Base-by-base conservation (phyloP, 352 stramenopile species). In the Aphanomyces euteiches region DNA sequence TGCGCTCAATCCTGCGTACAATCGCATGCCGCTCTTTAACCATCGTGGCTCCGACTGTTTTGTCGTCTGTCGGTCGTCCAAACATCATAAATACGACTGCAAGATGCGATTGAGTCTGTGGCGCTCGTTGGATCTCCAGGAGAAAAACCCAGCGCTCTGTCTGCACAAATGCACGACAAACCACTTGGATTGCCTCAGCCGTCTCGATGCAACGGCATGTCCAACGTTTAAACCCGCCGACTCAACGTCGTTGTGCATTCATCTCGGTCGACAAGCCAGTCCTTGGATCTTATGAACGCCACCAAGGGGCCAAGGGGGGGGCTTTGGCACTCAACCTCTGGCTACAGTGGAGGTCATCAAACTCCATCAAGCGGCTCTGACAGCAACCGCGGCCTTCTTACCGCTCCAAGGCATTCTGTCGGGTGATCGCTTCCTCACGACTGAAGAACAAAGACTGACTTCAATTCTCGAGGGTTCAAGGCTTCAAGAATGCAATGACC, bases 231-330 rank as follows among this genome's bases (percentile, higher is more conserved):
- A 19, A 12, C 50, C 50, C 50, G 36, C 7, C 15, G 17, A 28
- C 15, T 28, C 50, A 8, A 28, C 50, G 50, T 58, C 50, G 50
- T 28, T 36, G 21, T 58, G 50, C 21, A 7, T 2, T 8, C 50
- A 58, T 58, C 50, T 13, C 19, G 50, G 50, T 8, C 8, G 13
- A 1, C 15, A 58, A 8, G 7, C 7, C 50, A 58, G 50, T 3
- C 50, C 50, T 17, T 58, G 50, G 50, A 58, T 58, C 50, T 58
- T 58, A 28, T 58, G 50, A 58, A 37, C 28, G 28, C n/a, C n/a
- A n/a, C n/a, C n/a, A n/a, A n/a, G n/a, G n/a, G n/a, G n/a, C n/a
- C n/a, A n/a, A n/a, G n/a, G n/a, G n/a, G n/a, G n/a, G n/a, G n/a
- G n/a, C 28, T 28, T 28, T 28, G 28, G 28, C 28, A 28, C 28